Percentiles rank a stretch among this genome's conserved stretches.
Conservation (phyloP, 1,139 yeast genomes). For the Saccharomyces hybrid region DNA sequence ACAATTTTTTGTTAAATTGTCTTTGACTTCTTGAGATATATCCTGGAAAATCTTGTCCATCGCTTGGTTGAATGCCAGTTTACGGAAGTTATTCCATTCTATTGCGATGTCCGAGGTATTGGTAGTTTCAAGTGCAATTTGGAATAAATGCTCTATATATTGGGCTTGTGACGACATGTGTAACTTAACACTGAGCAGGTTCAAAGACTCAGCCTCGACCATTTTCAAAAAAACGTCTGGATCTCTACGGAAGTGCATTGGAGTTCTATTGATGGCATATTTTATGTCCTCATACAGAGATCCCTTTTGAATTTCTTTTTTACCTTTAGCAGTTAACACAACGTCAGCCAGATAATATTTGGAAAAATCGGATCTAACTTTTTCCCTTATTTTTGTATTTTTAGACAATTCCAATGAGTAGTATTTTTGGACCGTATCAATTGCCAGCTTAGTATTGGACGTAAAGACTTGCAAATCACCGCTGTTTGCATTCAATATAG, state of each 20-base stretch:
- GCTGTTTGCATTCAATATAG: slow-evolving; percentile 44
- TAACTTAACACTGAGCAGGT: slow-evolving; percentile 41
- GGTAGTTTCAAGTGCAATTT: slow-evolving; percentile 65
- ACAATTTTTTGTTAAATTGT: slow-evolving; percentile 71
- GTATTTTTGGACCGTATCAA: slow-evolving; percentile 67
- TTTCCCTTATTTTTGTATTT: slow-evolving; percentile 73
- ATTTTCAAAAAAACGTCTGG: slow-evolving; percentile 84
- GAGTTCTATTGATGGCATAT: slow-evolving; percentile 76
- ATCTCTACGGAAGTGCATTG: slow-evolving; percentile 59
- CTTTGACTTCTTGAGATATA: slow-evolving; percentile 72
- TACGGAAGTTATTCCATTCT: slow-evolving; percentile 78
- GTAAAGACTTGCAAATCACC: slow-evolving; percentile 39
- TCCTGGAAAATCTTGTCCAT: slow-evolving; percentile 60
- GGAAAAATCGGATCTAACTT: slow-evolving; percentile 63
- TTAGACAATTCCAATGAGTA: slow-evolving; percentile 74
- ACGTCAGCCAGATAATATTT: slow-evolving; percentile 66
- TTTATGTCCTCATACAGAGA: slow-evolving; percentile 86
- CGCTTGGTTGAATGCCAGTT: slow-evolving; percentile 56
- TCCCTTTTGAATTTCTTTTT: slow-evolving; percentile 66
- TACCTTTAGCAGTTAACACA: slow-evolving; percentile 81
- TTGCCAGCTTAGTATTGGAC: slow-evolving; percentile 54
- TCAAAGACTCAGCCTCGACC: slow-evolving; percentile 82
- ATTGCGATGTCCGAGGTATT: slow-evolving; percentile 74
- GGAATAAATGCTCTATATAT: slow-evolving; percentile 43
- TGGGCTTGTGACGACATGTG: slow-evolving; percentile 38